Evolutionary conservation across 2,329 filamentous ascomycete genomes (phyloP).

Genomic region (Colletotrichum sp.): DNA sequence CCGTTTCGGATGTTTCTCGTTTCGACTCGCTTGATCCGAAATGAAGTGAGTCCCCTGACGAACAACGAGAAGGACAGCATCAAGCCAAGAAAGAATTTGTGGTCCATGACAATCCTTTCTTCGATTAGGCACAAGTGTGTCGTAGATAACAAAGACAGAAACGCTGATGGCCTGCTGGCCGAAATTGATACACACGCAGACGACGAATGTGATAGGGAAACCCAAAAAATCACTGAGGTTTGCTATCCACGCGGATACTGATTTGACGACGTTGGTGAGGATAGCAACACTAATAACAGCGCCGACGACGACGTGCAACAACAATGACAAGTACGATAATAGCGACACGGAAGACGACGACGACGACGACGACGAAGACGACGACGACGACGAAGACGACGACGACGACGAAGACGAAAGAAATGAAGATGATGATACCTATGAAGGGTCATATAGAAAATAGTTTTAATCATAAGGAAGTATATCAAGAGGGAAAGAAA

Average conservation of each 20-base stretch:
- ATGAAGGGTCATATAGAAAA: not conserved
- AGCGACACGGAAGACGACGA: too few species aligned
- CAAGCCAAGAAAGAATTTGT: too few species aligned
- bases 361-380: not conserved
- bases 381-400: too few species aligned
- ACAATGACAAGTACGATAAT: too few species aligned
- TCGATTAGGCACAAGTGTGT: not conserved
- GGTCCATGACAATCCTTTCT: too few species aligned
- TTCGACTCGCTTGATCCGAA: not conserved
- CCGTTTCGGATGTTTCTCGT: not conserved
- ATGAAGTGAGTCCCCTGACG: accelerated
- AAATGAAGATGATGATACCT: not conserved
- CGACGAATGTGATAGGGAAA: too few species aligned
- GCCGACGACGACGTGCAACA: too few species aligned
- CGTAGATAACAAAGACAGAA: not conserved
- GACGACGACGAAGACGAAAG: not conserved
- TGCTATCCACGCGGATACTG: too few species aligned
- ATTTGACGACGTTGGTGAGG: not conserved
- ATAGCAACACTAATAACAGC: too few species aligned
- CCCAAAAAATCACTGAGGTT: too few species aligned
- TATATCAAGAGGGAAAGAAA: not conserved
- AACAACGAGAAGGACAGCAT: accelerated
- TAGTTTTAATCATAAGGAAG: not conserved
- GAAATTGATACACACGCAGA: too few species aligned
- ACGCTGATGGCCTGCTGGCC: not conserved